Evolutionary conservation across 495 filamentous ascomycete genomes (phyloP).

Genomic region (Delitschia confertaspora): DNA sequence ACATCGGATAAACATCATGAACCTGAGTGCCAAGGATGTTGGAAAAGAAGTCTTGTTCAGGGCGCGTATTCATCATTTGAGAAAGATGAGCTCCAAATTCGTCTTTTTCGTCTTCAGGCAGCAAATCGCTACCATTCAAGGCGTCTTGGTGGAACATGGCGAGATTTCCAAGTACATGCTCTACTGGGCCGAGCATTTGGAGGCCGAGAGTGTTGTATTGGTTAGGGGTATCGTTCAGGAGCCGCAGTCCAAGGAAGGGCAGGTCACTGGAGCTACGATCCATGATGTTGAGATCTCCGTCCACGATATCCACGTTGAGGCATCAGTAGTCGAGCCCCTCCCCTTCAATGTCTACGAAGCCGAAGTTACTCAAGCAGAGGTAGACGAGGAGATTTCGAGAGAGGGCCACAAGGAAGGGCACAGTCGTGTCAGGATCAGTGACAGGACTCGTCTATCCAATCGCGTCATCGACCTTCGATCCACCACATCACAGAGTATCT

Average conservation of each 20-base stretch:
- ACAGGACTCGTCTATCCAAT: slow-evolving; percentile 75
- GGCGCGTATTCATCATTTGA: slow-evolving; percentile 76
- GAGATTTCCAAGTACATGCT: slow-evolving; percentile 50
- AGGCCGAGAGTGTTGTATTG: slow-evolving; percentile 57
- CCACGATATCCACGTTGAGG: slow-evolving; percentile 47
- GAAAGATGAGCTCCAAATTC: slow-evolving; percentile 85
- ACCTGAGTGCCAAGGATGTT: slow-evolving; percentile 37
- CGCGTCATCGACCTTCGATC: slow-evolving; percentile 85
- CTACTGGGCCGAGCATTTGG: slow-evolving; percentile 62
- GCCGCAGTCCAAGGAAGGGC: slow-evolving; percentile 43
- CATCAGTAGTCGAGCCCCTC: slow-evolving; percentile 46
- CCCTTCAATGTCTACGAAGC: slow-evolving; percentile 59
- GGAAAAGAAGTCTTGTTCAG: slow-evolving; percentile 72
- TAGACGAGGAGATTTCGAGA: slow-evolving; percentile 27
- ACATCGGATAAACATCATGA: slow-evolving; percentile 31
- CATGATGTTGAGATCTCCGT: slow-evolving; percentile 37
- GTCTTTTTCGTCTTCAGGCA: slow-evolving; percentile 84
- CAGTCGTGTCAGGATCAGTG: slow-evolving; percentile 51
- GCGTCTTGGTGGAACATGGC: slow-evolving; percentile 54
- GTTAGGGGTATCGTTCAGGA: slow-evolving; percentile 37
- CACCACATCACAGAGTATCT: slow-evolving; percentile 79
- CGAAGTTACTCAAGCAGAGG: slow-evolving; percentile 40
- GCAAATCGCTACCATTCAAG: slow-evolving; percentile 74
- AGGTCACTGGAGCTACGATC: slow-evolving; percentile 40
- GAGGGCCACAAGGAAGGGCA: slow-evolving; percentile 29